Base-by-base conservation (phyloP, 345 rosid genomes). In the Bruguiera parviflora region DNA sequence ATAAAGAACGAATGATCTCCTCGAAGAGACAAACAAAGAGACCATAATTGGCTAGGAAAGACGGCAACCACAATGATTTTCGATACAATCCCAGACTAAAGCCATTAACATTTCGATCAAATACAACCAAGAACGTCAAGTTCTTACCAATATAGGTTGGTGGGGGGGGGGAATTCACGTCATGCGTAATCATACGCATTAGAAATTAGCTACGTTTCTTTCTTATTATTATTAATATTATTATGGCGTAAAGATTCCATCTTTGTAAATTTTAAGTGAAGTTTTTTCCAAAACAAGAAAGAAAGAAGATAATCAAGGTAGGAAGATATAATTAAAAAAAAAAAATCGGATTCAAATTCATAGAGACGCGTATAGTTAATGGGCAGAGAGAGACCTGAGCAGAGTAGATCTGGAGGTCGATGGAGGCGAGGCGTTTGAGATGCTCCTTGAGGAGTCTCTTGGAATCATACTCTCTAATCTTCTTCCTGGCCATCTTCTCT, bases 381-480 rank as follows among this genome's bases (percentile, higher is more conserved):
- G 24, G 28, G 19, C 6, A 39, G 21, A n/a, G 35, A 39, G 19
- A 16, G 33, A 86, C 97, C 89, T 89, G 95, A 77, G 95, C 91
- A 81, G 92, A 89, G 79, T 70, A 81, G 86, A 89, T 87, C 70
- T 75, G 84, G 31, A 91, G 84, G 70, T 89, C 78, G 43, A 84
- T 70, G 18, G 81, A 75, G 61, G 91, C 74, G 13, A 91, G 87
- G 55, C 92, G 90, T 64, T 91, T 91, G 80, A 91, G 77, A 78
- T 91, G 90, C 77, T 88, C 73, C 59, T 82, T 91, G 70, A 91
- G 78, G 58, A 91, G 89, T 55, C 89, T 83, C 85, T 88, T 91
- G 63, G 95, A 91, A 59, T 91, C 97, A 64, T 85, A 85, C 80
- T 91, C 97, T 82, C 92, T 91, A 73, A 88, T 88, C 95, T 91